Percentiles rank a stretch among this genome's conserved stretches.
phyloP scores from a whole-genome alignment of 768 basidiomycete species.

The Melanogaster broomeanus region DNA sequence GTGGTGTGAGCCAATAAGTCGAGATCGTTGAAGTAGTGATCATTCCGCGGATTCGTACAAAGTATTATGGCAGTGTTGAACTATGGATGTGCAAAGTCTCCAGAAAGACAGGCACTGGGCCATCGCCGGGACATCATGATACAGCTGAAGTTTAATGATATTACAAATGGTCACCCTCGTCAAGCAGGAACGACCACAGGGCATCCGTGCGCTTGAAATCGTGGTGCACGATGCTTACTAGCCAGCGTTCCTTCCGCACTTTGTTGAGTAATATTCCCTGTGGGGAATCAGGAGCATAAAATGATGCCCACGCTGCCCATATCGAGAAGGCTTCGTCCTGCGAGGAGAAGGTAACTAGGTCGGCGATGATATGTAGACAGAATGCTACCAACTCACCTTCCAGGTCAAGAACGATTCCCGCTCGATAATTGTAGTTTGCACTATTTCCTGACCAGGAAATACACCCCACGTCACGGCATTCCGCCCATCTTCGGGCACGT shows the following conservation, averaged over 20 bases:
- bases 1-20: no score
- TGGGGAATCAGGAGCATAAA: conserved; percentile 74
- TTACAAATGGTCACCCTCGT: conserved; percentile 6
- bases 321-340: conserved; percentile 97
- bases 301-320: conserved; percentile 93
- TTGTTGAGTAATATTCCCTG: conserved; percentile 73
- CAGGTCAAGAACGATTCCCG: conserved; percentile 92
- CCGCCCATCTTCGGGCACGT: conserved; percentile 73
- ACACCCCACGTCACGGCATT: conserved; percentile 99
- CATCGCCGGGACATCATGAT: no score
- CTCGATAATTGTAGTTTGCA: conserved; percentile 96
- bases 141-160: not conserved
- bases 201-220: conserved; percentile 81
- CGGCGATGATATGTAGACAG: not conserved
- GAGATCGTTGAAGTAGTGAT: no score
- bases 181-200: conserved; percentile 84
- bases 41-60: no score
- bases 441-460: conserved; percentile 94
- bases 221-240: conserved; percentile 92
- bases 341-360: conserved; percentile 1
- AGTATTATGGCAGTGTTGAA: no score
- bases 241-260: conserved; percentile 77
- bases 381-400: conserved; percentile 64
- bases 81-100: no score
- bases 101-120: no score